Evolutionary conservation across 2,329 filamentous ascomycete genomes (phyloP).

Genomic region (Nemania sp.): DNA sequence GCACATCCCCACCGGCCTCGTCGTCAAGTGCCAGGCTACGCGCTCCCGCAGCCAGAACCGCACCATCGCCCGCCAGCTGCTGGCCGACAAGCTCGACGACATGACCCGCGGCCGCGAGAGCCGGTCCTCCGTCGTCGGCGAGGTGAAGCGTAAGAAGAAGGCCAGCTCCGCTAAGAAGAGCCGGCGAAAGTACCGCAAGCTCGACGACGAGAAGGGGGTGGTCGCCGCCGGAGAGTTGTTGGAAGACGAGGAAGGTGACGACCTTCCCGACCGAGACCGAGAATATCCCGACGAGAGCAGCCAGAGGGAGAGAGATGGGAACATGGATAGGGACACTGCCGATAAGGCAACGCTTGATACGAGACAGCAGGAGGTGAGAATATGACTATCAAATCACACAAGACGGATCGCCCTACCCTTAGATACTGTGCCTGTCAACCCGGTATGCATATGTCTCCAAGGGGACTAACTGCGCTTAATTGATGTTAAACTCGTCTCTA

Average conservation of each 20-base stretch:
- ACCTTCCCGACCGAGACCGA: conserved; percentile 20
- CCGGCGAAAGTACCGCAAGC: conserved; percentile 73
- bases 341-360: conserved; percentile 1
- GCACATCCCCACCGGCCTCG: conserved; percentile 86
- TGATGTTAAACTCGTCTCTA: not conserved
- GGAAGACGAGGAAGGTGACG: conserved; percentile 29
- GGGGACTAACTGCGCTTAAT: not conserved
- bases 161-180: conserved; percentile 82
- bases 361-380: conserved; percentile 10
- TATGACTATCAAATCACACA: not conserved
- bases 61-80: conserved; percentile 76
- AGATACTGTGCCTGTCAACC: not conserved
- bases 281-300: conserved; percentile 18
- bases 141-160: conserved; percentile 68
- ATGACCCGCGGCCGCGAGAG: conserved; percentile 72
- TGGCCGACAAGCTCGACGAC: conserved; percentile 77
- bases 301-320: conserved; percentile 8
- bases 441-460: not conserved
- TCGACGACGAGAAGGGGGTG: conserved; percentile 56
- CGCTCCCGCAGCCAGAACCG: conserved; percentile 86
- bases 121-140: conserved; percentile 66
- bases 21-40: conserved; percentile 92
- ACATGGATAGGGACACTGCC: too few relatives aligned
- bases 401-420: not conserved
- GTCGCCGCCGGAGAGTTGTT: conserved; percentile 33